These are phyloP conservation scores for Cutaneotrichosporon sp. DNA, from an alignment of 1,284 basidiomycete genomes.

Conservation along the genomic window DNA sequence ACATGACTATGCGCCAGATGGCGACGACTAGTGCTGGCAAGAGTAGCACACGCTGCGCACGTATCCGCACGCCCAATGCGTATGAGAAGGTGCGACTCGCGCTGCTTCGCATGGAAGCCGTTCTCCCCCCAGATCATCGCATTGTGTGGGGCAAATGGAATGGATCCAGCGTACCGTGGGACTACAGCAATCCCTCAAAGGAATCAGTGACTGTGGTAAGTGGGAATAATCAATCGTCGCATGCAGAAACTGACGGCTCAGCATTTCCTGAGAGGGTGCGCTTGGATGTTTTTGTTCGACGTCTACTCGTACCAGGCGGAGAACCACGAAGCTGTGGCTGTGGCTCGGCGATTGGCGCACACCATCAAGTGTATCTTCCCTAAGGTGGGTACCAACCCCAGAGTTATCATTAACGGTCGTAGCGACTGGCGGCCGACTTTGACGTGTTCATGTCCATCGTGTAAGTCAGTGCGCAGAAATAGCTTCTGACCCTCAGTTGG, in stretches of 20 bases:
- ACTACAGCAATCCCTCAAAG: slow-evolving; percentile 10
- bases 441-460: slow-evolving; percentile 40
- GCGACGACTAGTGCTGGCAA: neutral
- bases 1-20: neutral
- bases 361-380: slow-evolving; percentile 18
- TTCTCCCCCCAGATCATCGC: slow-evolving; percentile 31
- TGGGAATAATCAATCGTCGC: neutral
- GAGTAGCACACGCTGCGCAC: slow-evolving; percentile 12
- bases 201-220: slow-evolving; percentile 24
- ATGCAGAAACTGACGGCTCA: slow-evolving; percentile 5
- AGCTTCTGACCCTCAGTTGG: slow-evolving; percentile 27
- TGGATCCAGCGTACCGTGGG: neutral
- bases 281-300: slow-evolving; percentile 44
- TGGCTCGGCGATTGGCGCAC: slow-evolving; percentile 28
- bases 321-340: slow-evolving; percentile 30
- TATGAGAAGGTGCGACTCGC: slow-evolving; percentile 30
- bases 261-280: slow-evolving; percentile 39
- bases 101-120: slow-evolving; percentile 28
- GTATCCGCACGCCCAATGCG: slow-evolving; percentile 32
- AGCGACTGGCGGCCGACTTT: neutral
- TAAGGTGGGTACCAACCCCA: neutral
- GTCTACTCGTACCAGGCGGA: slow-evolving; percentile 32
- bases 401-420: neutral
- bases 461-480: slow-evolving; percentile 19
- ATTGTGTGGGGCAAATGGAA: slow-evolving; percentile 25